Conservation (phyloP, 2,329 filamentous ascomycete species). For the Fusarium sp. region DNA sequence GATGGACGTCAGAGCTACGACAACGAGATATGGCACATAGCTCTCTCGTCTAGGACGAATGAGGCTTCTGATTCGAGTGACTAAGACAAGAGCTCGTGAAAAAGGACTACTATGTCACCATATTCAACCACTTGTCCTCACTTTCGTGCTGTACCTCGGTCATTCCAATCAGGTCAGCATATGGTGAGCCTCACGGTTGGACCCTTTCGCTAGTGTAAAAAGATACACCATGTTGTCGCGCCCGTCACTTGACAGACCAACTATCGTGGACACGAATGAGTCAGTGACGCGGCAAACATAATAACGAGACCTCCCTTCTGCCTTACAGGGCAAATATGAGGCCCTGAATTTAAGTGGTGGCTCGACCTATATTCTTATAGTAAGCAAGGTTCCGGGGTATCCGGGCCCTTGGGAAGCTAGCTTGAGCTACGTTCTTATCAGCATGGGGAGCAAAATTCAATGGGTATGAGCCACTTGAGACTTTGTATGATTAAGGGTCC, state of each 20-base stretch:
- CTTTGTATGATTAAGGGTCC: background rate
- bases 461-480: conserved; percentile 4
- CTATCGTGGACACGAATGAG: background rate
- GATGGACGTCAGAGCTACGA: background rate
- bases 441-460: conserved; percentile 8
- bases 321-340: background rate
- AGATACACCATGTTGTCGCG: background rate
- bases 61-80: background rate
- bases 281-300: conserved; percentile 20
- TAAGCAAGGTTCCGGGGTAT: conserved; percentile 37
- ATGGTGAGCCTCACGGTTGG: background rate
- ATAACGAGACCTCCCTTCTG: conserved; percentile 1
- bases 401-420: conserved; percentile 17
- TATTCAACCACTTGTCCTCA: background rate
- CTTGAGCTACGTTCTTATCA: conserved; percentile 6
- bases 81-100: background rate
- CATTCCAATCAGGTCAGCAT: conserved; percentile 9
- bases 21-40: background rate
- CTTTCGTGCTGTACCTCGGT: background rate
- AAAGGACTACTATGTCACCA: background rate
- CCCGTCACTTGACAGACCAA: background rate
- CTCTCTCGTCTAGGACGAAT: background rate
- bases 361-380: conserved; percentile 11
- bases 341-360: background rate
- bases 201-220: conserved; percentile 1